Conservation (phyloP, 2,329 filamentous ascomycete species). For the Penicillium sp. region DNA sequence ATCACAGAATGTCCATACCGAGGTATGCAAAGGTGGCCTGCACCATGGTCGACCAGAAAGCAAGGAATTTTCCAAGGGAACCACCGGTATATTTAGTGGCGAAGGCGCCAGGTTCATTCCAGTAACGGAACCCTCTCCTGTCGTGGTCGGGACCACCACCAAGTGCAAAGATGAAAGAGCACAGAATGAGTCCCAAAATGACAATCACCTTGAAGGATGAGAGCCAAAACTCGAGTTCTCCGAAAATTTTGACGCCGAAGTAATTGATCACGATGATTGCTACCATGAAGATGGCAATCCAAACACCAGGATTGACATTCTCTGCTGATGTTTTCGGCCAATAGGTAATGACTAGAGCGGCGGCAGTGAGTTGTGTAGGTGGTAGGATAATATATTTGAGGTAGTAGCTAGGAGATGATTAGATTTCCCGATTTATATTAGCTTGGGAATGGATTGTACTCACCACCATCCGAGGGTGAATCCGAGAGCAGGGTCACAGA, state of each 20-base stretch:
- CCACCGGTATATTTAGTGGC: slow-evolving; percentile 11
- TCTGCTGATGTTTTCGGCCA: slow-evolving; percentile 4
- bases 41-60: slow-evolving; percentile 6
- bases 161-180: slow-evolving; percentile 77
- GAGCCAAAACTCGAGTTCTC: slow-evolving; percentile 59
- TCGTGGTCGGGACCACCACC: slow-evolving; percentile 72
- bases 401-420: neutral
- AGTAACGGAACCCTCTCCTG: slow-evolving; percentile 67
- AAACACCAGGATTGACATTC: slow-evolving; percentile 4
- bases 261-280: slow-evolving; percentile 58
- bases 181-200: slow-evolving; percentile 65
- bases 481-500: slow-evolving; percentile 47
- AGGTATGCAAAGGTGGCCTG: slow-evolving; percentile 62
- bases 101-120: slow-evolving; percentile 50
- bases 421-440: slow-evolving; percentile 8
- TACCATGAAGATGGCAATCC: slow-evolving; percentile 1
- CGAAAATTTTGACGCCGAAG: slow-evolving; percentile 67
- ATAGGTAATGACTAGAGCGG: slow-evolving; percentile 24
- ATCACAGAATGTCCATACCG: slow-evolving; percentile 59
- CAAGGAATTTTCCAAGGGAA: slow-evolving; percentile 5
- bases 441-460: slow-evolving; percentile 46
- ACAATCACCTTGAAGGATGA: slow-evolving; percentile 62
- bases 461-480: slow-evolving; percentile 43
- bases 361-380: slow-evolving; percentile 24
- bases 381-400: slow-evolving; percentile 8